Evolutionary conservation across 139 green algal species (phyloP).

Genomic region (Klebsormidium nitens): DNA sequence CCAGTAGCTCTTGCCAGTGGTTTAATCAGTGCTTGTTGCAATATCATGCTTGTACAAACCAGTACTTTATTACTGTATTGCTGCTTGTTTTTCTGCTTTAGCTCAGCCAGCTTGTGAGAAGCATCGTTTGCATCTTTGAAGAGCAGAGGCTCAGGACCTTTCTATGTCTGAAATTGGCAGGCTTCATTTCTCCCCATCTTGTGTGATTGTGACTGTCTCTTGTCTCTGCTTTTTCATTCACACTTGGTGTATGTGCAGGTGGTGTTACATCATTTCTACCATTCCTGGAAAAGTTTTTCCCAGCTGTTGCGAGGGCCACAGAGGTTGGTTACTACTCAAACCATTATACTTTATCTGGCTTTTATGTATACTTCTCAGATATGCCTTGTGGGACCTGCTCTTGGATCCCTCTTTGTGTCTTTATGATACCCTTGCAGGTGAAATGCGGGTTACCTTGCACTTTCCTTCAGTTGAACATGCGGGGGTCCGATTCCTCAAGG

Average conservation of each 20-base stretch:
- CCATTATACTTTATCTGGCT: too few relatives aligned
- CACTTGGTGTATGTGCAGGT: not conserved
- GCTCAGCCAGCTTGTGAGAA: too few relatives aligned
- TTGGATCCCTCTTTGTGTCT: too few relatives aligned
- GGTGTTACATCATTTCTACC: constrained; percentile 40
- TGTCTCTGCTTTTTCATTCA: not conserved
- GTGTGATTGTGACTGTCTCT: not conserved
- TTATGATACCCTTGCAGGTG: too few relatives aligned
- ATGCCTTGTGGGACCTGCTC: too few relatives aligned
- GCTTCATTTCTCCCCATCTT: not conserved
- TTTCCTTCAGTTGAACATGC: too few relatives aligned
- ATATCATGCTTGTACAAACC: not conserved
- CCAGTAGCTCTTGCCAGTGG: too few relatives aligned
- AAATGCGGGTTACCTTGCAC: too few relatives aligned
- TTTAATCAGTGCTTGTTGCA: not conserved
- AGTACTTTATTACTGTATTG: not conserved
- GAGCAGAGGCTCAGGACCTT: not conserved
- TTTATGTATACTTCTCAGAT: too few relatives aligned
- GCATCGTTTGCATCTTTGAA: not conserved
- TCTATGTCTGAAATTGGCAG: constrained; percentile 5
- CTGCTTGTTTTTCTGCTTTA: constrained; percentile 2
- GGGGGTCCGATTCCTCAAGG: too few relatives aligned
- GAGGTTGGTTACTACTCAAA: too few relatives aligned
- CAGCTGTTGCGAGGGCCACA: constrained; percentile 21
- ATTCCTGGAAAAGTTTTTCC: constrained; percentile 60